Percentiles rank a stretch among this genome's conserved stretches.
Evolutionary conservation across 75 land plant species (phyloP).

Genomic region (Cupressus sempervirens): DNA sequence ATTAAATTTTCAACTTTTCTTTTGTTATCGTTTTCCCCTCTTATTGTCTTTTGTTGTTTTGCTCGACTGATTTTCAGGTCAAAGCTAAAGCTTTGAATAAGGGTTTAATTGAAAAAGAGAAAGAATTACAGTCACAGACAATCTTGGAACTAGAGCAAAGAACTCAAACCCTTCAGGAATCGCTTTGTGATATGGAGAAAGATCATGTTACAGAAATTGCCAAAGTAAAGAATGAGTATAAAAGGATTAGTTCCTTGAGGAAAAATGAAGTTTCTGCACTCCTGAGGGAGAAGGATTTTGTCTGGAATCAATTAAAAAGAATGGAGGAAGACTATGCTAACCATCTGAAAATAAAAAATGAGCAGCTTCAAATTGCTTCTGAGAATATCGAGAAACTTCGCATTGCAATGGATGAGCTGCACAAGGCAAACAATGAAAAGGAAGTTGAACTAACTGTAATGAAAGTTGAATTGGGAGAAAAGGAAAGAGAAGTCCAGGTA

Average conservation of each 20-base stretch:
- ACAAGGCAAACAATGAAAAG: constrained; percentile 38
- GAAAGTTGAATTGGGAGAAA: constrained; percentile 14
- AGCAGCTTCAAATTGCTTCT: constrained; percentile 32
- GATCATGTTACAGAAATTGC: constrained; percentile 25
- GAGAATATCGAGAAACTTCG: constrained; percentile 31
- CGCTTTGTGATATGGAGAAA: constrained; percentile 1
- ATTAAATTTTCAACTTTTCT: not conserved
- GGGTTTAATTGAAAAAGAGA: not conserved
- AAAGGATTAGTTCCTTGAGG: constrained; percentile 26
- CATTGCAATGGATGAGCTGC: constrained; percentile 31
- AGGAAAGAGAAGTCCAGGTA: constrained; percentile 3
- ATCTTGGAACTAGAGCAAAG: not conserved
- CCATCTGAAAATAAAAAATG: constrained; percentile 27
- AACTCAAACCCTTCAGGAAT: not conserved
- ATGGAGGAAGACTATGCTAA: constrained; percentile 46
- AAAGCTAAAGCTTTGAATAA: not conserved
- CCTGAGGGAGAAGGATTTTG: constrained; percentile 57
- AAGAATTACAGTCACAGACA: not conserved
- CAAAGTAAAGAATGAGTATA: constrained; percentile 28
- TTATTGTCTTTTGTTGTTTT: not conserved
- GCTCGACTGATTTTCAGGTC: not conserved
- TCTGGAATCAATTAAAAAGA: constrained; percentile 64
- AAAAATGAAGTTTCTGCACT: constrained; percentile 56
- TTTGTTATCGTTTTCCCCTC: constrained; percentile 1
- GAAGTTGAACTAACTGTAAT: constrained; percentile 29